These are phyloP conservation scores for Ascochyta pisi DNA, from an alignment of 2,329 filamentous ascomycete species.

Conservation along the genomic window DNA sequence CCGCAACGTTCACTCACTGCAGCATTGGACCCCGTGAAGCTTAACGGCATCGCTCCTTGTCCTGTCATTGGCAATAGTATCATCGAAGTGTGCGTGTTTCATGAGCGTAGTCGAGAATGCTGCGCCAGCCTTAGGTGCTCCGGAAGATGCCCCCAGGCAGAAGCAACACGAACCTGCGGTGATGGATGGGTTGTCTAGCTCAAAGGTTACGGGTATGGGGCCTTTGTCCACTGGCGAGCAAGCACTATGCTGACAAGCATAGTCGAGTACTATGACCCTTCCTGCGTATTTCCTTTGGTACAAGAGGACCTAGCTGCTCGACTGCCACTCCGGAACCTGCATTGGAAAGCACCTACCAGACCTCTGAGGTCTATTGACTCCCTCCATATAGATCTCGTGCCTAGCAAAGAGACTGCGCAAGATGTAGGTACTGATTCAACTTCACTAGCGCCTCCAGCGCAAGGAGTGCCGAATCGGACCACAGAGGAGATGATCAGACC, in stretches of 20 bases:
- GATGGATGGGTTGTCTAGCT: conserved; percentile 55
- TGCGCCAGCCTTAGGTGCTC: conserved; percentile 46
- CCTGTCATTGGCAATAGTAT: background rate
- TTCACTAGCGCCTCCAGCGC: conserved; percentile 27
- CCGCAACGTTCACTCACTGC: conserved; percentile 31
- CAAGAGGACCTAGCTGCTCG: conserved; percentile 78
- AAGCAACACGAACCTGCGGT: conserved; percentile 38
- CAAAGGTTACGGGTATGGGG: conserved; percentile 58
- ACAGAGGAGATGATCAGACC: conserved; percentile 38
- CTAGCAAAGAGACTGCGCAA: conserved; percentile 59
- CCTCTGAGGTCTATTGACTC: conserved; percentile 93
- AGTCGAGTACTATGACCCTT: conserved; percentile 98
- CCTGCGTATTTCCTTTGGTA: conserved; percentile 83
- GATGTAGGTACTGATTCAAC: conserved; percentile 42
- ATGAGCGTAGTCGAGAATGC: conserved; percentile 49
- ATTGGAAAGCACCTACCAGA: conserved; percentile 94
- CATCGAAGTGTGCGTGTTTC: conserved; percentile 25
- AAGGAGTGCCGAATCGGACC: conserved; percentile 27
- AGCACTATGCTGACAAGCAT: conserved; percentile 30
- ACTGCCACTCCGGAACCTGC: conserved; percentile 86
- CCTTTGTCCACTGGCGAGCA: conserved; percentile 7
- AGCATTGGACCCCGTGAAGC: conserved; percentile 26
- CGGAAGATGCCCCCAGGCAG: conserved; percentile 44
- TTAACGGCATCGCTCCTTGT: conserved; percentile 24
- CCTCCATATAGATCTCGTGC: conserved; percentile 86